These are phyloP conservation scores for Rutstroemia sp. DNA, from an alignment of 2,329 filamentous ascomycete species.

Conservation along the genomic window DNA sequence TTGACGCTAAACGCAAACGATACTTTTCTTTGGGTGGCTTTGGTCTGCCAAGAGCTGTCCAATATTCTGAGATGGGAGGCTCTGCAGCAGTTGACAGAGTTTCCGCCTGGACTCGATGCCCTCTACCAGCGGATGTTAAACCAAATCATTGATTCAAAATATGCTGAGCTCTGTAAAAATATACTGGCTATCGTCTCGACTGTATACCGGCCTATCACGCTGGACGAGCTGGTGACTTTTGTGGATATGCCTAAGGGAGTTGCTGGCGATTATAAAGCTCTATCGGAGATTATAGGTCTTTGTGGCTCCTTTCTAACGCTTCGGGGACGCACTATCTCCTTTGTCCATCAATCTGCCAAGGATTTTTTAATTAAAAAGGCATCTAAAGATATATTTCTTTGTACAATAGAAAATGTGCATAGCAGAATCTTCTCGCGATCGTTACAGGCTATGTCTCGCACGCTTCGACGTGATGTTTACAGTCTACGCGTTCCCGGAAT, in stretches of 20 bases:
- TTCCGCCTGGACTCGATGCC: neutral
- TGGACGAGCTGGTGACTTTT: neutral
- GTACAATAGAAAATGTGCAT: neutral
- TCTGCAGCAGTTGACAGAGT: neutral
- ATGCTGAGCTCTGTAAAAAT: too few species aligned
- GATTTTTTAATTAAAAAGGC: neutral
- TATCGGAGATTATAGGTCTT: neutral
- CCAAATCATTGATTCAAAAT: too few species aligned
- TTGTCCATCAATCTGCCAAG: neutral
- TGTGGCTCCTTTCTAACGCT: neutral
- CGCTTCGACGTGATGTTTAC: neutral
- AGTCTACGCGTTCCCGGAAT: neutral
- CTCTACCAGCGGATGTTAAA: neutral
- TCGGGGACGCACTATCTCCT: neutral
- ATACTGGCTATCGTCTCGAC: too few species aligned
- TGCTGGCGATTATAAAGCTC: neutral
- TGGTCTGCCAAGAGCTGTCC: neutral
- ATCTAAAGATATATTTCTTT: neutral
- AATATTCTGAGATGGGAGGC: neutral
- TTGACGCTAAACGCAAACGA: neutral
- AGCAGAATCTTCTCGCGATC: neutral
- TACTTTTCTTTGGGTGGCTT: constrained; percentile 1
- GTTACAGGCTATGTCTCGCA: neutral
- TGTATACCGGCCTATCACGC: too few species aligned
- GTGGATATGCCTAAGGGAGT: neutral